A percentile compares a stretch with the other conserved stretches of the same genome.
These are phyloP conservation scores for Colletotrichum lupini DNA, from an alignment of 2,329 filamentous ascomycete species.

Conservation along the genomic window DNA sequence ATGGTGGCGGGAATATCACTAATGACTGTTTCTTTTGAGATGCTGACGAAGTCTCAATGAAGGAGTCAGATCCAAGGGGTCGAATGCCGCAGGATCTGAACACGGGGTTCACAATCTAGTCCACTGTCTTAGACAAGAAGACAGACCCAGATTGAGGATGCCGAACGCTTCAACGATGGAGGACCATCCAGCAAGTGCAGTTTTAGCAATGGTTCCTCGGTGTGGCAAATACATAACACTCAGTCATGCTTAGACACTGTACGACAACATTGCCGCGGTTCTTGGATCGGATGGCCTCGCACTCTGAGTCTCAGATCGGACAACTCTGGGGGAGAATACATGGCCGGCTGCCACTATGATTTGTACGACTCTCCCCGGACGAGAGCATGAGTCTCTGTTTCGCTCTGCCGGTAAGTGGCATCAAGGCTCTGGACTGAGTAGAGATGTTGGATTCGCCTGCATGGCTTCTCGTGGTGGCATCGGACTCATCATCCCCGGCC, in stretches of 20 bases:
- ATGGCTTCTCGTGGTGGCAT: not conserved
- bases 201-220: not conserved
- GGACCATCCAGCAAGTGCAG: not conserved
- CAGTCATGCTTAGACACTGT: not conserved
- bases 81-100: slow-evolving; percentile 7
- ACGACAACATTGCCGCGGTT: not conserved
- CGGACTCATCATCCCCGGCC: not conserved
- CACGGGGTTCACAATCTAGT: not conserved
- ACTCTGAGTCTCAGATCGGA: not conserved
- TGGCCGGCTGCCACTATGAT: not conserved
- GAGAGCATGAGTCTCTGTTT: not conserved
- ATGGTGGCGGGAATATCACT: not conserved
- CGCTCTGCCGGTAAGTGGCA: not conserved
- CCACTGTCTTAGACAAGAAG: slow-evolving; percentile 5
- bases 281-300: not conserved
- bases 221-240: no score
- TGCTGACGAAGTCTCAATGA: not conserved
- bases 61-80: not conserved
- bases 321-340: not conserved
- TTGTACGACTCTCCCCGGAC: not conserved
- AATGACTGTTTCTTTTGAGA: not conserved
- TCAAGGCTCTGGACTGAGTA: not conserved
- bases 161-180: not conserved
- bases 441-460: not conserved
- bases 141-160: not conserved